A percentile compares a stretch with the other conserved stretches of the same genome.
Evolutionary conservation across 2,329 filamentous ascomycete genomes (phyloP).

Genomic region (Keithomyces neogunnii): DNA sequence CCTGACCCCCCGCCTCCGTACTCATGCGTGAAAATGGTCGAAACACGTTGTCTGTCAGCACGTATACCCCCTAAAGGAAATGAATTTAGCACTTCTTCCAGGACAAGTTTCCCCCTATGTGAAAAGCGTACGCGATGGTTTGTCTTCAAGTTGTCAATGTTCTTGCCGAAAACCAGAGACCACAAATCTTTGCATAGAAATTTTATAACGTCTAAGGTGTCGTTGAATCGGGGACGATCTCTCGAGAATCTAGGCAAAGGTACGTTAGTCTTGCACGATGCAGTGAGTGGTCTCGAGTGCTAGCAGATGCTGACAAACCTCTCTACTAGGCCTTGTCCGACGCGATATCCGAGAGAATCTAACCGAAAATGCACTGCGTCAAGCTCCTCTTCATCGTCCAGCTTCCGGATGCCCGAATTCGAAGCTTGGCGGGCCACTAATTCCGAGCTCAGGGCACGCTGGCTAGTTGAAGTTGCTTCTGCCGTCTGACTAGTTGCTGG

Average conservation of each 20-base stretch:
- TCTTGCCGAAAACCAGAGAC: constrained; percentile 90
- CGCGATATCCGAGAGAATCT: constrained; percentile 79
- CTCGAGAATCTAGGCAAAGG: constrained; percentile 56
- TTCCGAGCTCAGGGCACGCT: constrained; percentile 15
- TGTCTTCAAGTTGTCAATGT: constrained; percentile 97
- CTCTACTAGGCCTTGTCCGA: constrained; percentile 87
- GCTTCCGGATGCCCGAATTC: constrained; percentile 14
- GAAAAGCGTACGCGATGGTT: constrained; percentile 66
- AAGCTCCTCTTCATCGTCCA: constrained; percentile 69
- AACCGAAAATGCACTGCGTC: constrained; percentile 81
- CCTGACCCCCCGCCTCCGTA: constrained; percentile 66
- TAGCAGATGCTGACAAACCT: constrained; percentile 45
- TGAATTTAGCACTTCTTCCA: constrained; percentile 3
- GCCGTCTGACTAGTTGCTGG: constrained; percentile 12
- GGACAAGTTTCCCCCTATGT: neutral
- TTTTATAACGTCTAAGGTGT: constrained; percentile 93
- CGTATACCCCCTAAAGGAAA: constrained; percentile 69
- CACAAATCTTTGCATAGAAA: constrained; percentile 98
- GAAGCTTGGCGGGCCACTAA: constrained; percentile 10
- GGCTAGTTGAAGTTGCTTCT: constrained; percentile 1
- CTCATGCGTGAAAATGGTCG: constrained; percentile 85
- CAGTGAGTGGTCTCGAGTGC: too few species aligned
- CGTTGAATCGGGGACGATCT: constrained; percentile 79
- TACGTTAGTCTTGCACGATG: too few species aligned
- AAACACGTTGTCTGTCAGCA: constrained; percentile 88